A percentile compares a stretch with the other conserved stretches of the same genome.
These are phyloP conservation scores for Solanum sejunctum DNA, from an alignment of 257 asterid species.

Conservation along the genomic window DNA sequence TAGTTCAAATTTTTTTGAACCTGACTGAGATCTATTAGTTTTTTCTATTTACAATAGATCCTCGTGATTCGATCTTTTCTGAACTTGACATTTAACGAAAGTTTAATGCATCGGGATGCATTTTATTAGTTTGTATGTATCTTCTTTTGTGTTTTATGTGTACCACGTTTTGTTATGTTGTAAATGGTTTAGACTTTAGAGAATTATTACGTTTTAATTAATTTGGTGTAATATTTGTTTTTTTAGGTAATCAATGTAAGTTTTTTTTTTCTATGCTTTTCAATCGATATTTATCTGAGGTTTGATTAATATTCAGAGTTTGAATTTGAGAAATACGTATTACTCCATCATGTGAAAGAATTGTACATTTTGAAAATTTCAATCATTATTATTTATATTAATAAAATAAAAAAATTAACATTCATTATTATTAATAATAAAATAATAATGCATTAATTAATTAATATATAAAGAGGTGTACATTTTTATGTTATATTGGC, in stretches of 20 bases:
- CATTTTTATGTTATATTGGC: neutral
- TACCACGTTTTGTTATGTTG: neutral
- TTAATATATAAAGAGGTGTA: neutral
- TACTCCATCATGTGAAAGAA: neutral
- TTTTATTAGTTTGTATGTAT: neutral
- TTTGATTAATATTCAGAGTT: neutral
- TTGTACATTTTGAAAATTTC: neutral
- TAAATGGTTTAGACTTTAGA: neutral
- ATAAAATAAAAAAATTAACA: no score
- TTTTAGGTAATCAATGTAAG: neutral
- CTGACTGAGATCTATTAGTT: neutral
- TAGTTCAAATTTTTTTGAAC: neutral
- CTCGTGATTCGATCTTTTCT: neutral
- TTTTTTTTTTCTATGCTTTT: neutral
- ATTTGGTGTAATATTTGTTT: neutral
- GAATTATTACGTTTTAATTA: neutral
- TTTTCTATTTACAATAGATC: no score
- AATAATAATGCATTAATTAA: neutral
- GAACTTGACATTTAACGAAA: neutral
- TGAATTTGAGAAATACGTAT: no score
- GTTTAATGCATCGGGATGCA: neutral
- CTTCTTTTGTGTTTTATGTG: neutral
- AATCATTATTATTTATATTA: no score
- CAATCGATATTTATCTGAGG: rapidly evolving
- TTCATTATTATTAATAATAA: neutral